These are phyloP conservation scores for Kondoa malvinella DNA, from an alignment of 768 basidiomycete species.

Conservation along the genomic window DNA sequence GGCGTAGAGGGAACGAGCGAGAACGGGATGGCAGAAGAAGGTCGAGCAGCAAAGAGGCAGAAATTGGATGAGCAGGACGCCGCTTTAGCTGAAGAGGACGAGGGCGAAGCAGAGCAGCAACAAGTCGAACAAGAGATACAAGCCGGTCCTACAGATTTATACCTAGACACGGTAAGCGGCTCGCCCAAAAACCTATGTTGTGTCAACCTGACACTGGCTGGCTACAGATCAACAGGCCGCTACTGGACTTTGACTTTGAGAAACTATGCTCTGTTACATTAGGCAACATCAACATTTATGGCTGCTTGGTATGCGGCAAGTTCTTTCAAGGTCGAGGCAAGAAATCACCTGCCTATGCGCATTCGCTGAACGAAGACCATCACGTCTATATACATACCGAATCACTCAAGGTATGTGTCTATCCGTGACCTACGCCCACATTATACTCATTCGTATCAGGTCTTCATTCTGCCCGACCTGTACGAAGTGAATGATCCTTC, in stretches of 20 bases:
- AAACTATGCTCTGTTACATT: slow-evolving; percentile 93
- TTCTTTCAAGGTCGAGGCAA: slow-evolving; percentile 95
- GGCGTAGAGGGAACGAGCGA: background rate
- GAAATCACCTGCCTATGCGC: slow-evolving; percentile 84
- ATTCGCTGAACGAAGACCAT: slow-evolving; percentile 94
- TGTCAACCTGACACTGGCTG: no score
- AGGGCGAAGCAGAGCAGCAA: background rate
- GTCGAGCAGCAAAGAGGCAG: background rate
- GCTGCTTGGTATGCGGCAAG: slow-evolving; percentile 93
- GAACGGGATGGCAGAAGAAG: background rate
- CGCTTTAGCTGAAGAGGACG: background rate
- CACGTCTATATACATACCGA: slow-evolving; percentile 95
- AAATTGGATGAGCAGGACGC: background rate
- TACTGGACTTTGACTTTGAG: slow-evolving; percentile 97
- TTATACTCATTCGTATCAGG: no score
- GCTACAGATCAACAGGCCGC: slow-evolving; percentile 43
- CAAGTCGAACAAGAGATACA: background rate
- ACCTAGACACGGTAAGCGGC: slow-evolving; percentile 28
- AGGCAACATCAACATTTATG: slow-evolving; percentile 93
- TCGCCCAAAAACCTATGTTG: background rate
- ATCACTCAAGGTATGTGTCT: slow-evolving; percentile 58
- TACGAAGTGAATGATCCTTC: slow-evolving; percentile 94
- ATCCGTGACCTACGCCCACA: background rate
- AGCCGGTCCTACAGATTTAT: slow-evolving; percentile 16
- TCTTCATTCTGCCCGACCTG: slow-evolving; percentile 91